Evolutionary conservation across 2,329 filamentous ascomycete species (phyloP).

Genomic region (Fusarium compactum): DNA sequence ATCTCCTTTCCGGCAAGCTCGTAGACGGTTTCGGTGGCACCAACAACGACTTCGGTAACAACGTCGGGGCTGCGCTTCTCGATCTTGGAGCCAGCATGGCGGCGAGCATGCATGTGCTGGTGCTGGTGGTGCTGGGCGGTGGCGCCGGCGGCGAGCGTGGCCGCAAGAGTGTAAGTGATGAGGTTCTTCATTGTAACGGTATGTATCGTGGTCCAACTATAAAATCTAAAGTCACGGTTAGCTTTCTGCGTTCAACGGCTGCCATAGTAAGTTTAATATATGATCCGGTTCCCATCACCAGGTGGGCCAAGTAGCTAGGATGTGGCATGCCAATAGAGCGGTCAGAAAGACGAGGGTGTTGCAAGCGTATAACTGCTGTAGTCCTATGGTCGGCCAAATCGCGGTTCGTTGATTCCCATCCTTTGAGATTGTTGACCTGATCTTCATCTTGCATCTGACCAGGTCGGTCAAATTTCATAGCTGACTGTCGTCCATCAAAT

Average conservation of each 20-base stretch:
- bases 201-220: conserved; percentile 28
- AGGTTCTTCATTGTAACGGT: conserved; percentile 62
- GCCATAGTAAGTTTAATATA: background rate
- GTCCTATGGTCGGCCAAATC: background rate
- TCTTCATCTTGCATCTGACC: background rate
- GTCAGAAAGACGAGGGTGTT: background rate
- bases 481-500: background rate
- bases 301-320: background rate
- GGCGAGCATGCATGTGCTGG: conserved; percentile 69
- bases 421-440: background rate
- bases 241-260: conserved; percentile 23
- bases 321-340: background rate
- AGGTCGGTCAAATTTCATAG: background rate
- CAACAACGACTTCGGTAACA: conserved; percentile 67
- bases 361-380: background rate
- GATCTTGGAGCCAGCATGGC: conserved; percentile 61
- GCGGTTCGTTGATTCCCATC: background rate
- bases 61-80: conserved; percentile 61
- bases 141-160: conserved; percentile 63
- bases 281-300: background rate
- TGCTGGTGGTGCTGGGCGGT: conserved; percentile 72
- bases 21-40: conserved; percentile 77
- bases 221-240: conserved; percentile 38
- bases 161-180: conserved; percentile 64
- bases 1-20: conserved; percentile 75